Base-by-base conservation (phyloP, 176 grass and related monocot species). In the Rhynchospora pubera region DNA sequence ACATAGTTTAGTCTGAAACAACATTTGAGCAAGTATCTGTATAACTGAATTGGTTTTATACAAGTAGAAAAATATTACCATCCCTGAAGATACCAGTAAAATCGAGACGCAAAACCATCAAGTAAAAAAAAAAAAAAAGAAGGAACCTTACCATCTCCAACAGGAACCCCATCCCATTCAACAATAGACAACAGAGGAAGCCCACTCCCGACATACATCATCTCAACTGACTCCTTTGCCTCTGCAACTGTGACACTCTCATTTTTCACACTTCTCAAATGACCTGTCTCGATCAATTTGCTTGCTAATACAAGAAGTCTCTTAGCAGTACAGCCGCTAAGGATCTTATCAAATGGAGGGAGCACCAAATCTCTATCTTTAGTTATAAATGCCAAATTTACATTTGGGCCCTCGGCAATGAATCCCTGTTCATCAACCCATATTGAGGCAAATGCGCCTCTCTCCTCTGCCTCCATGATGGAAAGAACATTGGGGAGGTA, bases 401-500 rank as follows among this genome's bases (percentile, higher is more conserved):
- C 84, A 75, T 91, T 93, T 71, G 95, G 89, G 0, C 92, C 94
- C 89, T 98, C 92, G 4, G 95, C 95, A 55, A 93, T 84, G 82
- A 43, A 78, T 0, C 90, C 92, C 5, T 87, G 3, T 5, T 88
- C 85, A 85, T 98, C 92, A 0, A 98, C 87, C 95, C 92, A 98
- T 0, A 98, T 90, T 7, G 87, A 83, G 3, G 90, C 88, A 63
- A 88, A 97, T 9, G 90, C 90, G 48, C 84, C 90, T 73, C 84
- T 84, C 39, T 92, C 88, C 87, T 98, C 95, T 5, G 92, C 92
- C 84, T 98, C 90, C 90, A 94, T 88, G 82, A 93, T 89, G 47
- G 90, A 88, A 4, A 98, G 89, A 52, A 91, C 95, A 79, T 98
- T 98, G 19, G 92, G 95, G 13, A 98, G 90, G 83, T 98, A 98